Base-by-base conservation (phyloP, 2,329 filamentous ascomycete species). In the Cercospora sojina region DNA sequence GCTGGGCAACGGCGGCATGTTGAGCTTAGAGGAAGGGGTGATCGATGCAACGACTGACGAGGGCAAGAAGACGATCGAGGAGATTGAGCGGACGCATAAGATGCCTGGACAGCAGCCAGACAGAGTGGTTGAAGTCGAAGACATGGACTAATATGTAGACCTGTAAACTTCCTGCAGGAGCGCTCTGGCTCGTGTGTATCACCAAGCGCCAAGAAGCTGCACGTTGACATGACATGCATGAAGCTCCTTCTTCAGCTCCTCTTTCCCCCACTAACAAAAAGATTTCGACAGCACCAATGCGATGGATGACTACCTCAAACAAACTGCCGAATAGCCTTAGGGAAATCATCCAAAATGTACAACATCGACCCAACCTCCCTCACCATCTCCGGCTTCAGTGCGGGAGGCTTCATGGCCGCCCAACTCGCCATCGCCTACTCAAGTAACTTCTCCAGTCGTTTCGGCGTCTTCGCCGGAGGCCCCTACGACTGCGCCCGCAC, bases 11-110 rank as follows among this genome's bases (percentile, higher is more conserved):
- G 92, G 92, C 16, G 92, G 91, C 41, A 94, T 97, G 83, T 80
- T 99, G 71, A 97, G 91, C 77, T 79, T 99, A 59, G 93, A 98
- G 78, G 89, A 97, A 76, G 89, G 96, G 59, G 92, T 99, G 60
- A 96, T 99, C 72, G 95, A 99, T 80, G 92, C 93, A 1, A 99
- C 77, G 8, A 79, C 77, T 3, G 77, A 78, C 41, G 77, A 79
- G 66, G 77, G 77, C 12, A 72, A 72, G 70, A 77, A 76, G 66
- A 66, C 70, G 8, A 74, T 79, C 58, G 76, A 78, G 69, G 76
- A 76, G 64, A 77, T 79, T 67, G 77, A 78, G 72, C 93, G 55
- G 96, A 94, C 2, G 90, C 93, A 76, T 89, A 95, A 86, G 90
- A 82, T 87, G 89, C 77, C 88, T 89, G 76, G 83, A 94, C 73